phyloP scores from a whole-genome alignment of 2,329 filamentous ascomycete genomes.

The Thielaviopsis populi region DNA sequence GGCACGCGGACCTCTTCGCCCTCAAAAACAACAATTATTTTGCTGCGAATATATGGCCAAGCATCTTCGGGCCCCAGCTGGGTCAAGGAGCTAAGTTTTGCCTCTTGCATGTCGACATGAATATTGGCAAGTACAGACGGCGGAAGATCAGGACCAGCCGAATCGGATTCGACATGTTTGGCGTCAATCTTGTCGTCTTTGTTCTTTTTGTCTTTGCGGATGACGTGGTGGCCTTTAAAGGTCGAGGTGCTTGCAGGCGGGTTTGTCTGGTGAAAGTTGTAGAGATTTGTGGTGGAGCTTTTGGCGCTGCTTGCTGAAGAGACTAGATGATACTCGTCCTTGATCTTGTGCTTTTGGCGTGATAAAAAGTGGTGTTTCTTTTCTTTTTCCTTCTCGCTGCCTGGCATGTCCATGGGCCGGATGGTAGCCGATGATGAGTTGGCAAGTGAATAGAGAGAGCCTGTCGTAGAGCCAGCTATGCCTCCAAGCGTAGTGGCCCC shows the following conservation, averaged over 20 bases:
- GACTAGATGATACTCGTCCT: slow-evolving; percentile 57
- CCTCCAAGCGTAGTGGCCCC: slow-evolving; percentile 34
- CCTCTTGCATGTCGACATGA: slow-evolving; percentile 12
- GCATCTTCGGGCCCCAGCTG: slow-evolving; percentile 49
- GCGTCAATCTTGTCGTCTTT: slow-evolving; percentile 21
- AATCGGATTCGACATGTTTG: slow-evolving; percentile 9
- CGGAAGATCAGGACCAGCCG: slow-evolving; percentile 9
- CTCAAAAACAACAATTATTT: slow-evolving; percentile 63
- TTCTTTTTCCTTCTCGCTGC: slow-evolving; percentile 44
- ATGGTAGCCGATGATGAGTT: slow-evolving; percentile 68
- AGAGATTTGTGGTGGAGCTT: slow-evolving; percentile 55
- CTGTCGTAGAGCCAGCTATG: background rate
- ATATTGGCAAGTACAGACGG: slow-evolving; percentile 12
- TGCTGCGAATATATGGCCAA: slow-evolving; percentile 65
- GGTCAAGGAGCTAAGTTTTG: slow-evolving; percentile 8
- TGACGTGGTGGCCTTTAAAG: slow-evolving; percentile 11
- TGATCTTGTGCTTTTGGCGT: slow-evolving; percentile 63
- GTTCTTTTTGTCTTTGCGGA: slow-evolving; percentile 16
- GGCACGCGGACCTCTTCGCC: slow-evolving; percentile 67
- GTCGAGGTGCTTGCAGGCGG: slow-evolving; percentile 42
- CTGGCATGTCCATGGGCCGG: slow-evolving; percentile 40
- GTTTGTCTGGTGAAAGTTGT: slow-evolving; percentile 62
- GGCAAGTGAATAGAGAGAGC: slow-evolving; percentile 54
- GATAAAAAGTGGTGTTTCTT: slow-evolving; percentile 70
- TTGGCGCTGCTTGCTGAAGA: slow-evolving; percentile 64